Evolutionary conservation across 139 green algal genomes (phyloP).

Genomic region (Tetratostichococcus sp.): DNA sequence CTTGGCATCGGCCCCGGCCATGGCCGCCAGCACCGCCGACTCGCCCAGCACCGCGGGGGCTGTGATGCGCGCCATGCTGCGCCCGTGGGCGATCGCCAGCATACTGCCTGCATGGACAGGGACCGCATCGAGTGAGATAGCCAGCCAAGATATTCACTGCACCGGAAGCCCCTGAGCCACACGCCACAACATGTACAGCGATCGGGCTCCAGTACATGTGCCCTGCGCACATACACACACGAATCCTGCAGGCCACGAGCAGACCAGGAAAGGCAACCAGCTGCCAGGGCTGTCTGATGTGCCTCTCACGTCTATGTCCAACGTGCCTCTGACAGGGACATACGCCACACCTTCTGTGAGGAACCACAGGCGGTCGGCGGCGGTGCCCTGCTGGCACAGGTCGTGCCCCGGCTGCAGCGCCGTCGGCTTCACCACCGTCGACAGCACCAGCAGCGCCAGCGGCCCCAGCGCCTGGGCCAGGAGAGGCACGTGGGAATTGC

Average conservation of each 20-base stretch:
- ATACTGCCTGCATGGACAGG: not conserved
- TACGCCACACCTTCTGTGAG: not conserved
- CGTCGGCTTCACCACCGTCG: not conserved
- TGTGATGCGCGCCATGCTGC: not conserved
- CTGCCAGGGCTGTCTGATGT: no score
- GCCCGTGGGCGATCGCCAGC: not conserved
- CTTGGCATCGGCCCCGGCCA: not conserved
- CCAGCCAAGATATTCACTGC: no score
- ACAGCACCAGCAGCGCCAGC: not conserved
- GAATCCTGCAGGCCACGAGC: no score
- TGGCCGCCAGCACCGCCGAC: not conserved
- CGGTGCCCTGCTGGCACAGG: not conserved
- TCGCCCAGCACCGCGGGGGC: not conserved
- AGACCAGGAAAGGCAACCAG: no score
- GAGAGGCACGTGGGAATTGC: no score
- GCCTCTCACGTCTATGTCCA: not conserved
- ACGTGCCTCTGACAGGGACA: no score
- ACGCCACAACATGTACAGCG: no score
- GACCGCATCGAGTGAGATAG: not conserved
- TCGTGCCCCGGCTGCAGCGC: not conserved
- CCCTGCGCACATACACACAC: no score
- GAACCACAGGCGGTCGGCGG: not conserved
- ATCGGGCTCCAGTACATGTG: no score
- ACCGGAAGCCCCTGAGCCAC: no score
- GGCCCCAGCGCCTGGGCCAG: not conserved